phyloP scores from a whole-genome alignment of 2,329 filamentous ascomycete species.

The Meredithiella fracta region DNA sequence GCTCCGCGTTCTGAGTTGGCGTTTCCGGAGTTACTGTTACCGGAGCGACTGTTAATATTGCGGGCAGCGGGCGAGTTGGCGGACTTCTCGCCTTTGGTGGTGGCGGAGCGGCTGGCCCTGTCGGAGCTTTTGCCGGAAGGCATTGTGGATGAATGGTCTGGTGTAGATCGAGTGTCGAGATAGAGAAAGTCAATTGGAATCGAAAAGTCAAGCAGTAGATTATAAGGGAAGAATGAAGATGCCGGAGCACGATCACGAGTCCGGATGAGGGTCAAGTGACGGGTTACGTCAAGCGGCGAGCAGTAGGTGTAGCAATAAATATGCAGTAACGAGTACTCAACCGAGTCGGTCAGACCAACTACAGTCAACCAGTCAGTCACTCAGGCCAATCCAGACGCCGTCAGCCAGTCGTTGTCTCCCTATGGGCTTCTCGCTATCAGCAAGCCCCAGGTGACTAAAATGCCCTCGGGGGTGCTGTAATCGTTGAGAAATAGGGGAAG shows the following conservation, averaged over 20 bases:
- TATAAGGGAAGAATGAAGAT: neutral
- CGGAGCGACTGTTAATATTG: neutral
- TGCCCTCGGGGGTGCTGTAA: no score
- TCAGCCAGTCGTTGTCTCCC: neutral
- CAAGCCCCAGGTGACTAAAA: no score
- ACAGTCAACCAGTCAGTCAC: no score
- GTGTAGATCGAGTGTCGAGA: neutral
- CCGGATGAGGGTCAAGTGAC: neutral
- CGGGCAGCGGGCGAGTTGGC: neutral
- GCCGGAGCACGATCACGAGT: neutral
- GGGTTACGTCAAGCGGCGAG: neutral
- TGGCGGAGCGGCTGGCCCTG: slow-evolving; percentile 5
- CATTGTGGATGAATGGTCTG: neutral
- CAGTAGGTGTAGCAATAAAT: neutral
- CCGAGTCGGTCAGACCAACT: no score
- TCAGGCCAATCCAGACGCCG: no score
- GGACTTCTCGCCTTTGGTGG: slow-evolving; percentile 10
- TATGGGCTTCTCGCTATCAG: no score
- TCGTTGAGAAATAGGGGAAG: no score
- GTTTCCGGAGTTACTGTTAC: slow-evolving; percentile 5
- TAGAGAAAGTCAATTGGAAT: neutral
- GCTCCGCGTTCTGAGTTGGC: slow-evolving; percentile 10
- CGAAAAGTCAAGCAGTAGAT: no score
- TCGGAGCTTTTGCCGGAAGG: slow-evolving; percentile 12
- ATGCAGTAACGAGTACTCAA: no score